Base-by-base conservation (phyloP, 805 yeast species). In the Yarrowia porcina region DNA sequence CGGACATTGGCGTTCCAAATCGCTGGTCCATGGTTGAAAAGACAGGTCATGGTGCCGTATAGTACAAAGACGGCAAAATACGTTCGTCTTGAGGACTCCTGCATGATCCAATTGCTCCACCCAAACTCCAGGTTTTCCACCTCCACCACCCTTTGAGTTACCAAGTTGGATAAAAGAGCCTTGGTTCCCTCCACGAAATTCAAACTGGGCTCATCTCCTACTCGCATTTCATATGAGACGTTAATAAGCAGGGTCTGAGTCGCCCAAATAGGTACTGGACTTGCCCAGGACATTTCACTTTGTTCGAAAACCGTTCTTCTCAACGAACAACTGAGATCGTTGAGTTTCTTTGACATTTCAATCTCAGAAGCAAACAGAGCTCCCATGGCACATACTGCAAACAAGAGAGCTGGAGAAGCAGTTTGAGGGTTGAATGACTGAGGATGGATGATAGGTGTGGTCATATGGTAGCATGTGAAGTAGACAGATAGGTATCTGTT, bases 301-400 rank as follows among this genome's bases (percentile, higher is more conserved):
- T 56, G 61, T 11, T 68, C 69, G 20, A 64, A 64, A 36, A 69
- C 67, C 9, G 61, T 32, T 13, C 39, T 18, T 56, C 61, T 67
- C 36, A 73, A 65, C 63, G 67, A 66, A 23, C 69, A 68, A 12
- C 75, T 68, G 42, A 67, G 69, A 25, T 63, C 63, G 59, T 71
- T 73, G 18, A 72, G 67, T 9, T 67, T 64, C 9, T 66, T 63
- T 33, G 73, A 74, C 47, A 68, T 67, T 35, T 68, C 67, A 11
- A 65, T 64, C 30, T 71, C 73, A 21, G 65, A 67, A 56, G 72
- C 67, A 12, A 71, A 62, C 15, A 69, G 65, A 0, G 77, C 75
- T 9, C 77, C 77, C 35, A 74, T 66, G 4, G 76, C 68, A 56
- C 75, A 69, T 9, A 73, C 68, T 1, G 75, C 70, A 25, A 71